Percentiles rank a stretch among this genome's conserved stretches.
These are phyloP conservation scores for Diaporthe batatas DNA, from an alignment of 2,329 filamentous ascomycete species.

Conservation along the genomic window DNA sequence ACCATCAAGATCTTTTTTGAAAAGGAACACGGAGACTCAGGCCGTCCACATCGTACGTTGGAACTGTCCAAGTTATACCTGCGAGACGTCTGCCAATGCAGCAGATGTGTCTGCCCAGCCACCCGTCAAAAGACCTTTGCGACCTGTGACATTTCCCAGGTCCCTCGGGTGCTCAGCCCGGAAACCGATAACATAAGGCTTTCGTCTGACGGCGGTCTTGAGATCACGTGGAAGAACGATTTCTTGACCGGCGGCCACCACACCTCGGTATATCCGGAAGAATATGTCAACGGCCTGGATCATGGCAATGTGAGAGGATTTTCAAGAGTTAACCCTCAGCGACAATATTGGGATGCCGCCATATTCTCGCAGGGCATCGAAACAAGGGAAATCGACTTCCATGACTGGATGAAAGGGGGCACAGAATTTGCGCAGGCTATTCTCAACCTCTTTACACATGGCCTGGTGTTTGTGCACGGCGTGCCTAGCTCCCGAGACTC, in stretches of 20 bases:
- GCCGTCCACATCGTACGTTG: not conserved
- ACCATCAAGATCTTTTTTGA: not conserved
- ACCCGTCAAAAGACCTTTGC: slow-evolving; percentile 71
- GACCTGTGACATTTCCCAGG: slow-evolving; percentile 55
- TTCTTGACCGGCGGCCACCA: slow-evolving; percentile 50
- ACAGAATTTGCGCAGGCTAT: slow-evolving; percentile 72
- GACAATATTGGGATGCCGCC: not conserved
- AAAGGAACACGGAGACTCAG: not conserved
- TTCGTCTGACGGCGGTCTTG: slow-evolving; percentile 59
- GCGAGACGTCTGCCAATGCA: slow-evolving; percentile 69
- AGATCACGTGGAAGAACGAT: slow-evolving; percentile 71
- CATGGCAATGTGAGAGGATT: not conserved
- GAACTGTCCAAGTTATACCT: slow-evolving; percentile 50
- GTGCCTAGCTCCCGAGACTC: slow-evolving; percentile 77
- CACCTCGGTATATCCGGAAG: slow-evolving; percentile 53
- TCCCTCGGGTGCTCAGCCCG: slow-evolving; percentile 48
- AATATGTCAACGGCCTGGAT: slow-evolving; percentile 44
- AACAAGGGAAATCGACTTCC: slow-evolving; percentile 71
- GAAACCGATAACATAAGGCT: slow-evolving; percentile 46
- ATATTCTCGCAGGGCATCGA: slow-evolving; percentile 53
- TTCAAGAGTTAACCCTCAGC: too few relatives aligned
- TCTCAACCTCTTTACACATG: slow-evolving; percentile 72
- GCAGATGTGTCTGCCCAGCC: slow-evolving; percentile 65
- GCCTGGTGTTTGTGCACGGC: slow-evolving; percentile 81
- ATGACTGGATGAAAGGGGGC: slow-evolving; percentile 76